A percentile compares a stretch with the other conserved stretches of the same genome.
Evolutionary conservation across 2,329 filamentous ascomycete species (phyloP).

Genomic region (Colletotrichum sp.): DNA sequence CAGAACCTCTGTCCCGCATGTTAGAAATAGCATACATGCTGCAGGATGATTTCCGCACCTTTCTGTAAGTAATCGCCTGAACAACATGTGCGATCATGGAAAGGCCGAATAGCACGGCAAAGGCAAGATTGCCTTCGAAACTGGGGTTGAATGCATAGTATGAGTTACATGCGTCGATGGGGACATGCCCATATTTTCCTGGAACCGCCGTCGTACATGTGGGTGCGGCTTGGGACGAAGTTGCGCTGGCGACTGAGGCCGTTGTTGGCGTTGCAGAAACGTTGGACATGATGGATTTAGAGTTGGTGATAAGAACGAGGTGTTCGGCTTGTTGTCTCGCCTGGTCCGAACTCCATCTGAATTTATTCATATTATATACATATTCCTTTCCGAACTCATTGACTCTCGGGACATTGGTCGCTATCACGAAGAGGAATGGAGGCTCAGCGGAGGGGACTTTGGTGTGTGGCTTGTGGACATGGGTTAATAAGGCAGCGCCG

Average conservation of each 20-base stretch:
- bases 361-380: not conserved
- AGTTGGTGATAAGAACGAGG: not conserved
- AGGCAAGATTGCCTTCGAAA: constrained; percentile 36
- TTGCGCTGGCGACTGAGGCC: not conserved
- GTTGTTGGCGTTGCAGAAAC: not conserved
- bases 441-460: not conserved
- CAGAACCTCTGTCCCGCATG: constrained; percentile 28
- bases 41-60: constrained; percentile 21
- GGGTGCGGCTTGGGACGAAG: not conserved
- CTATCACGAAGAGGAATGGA: not conserved
- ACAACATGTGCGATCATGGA: constrained; percentile 29
- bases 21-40: rapidly evolving
- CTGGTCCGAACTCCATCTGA: constrained; percentile 3
- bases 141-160: constrained; percentile 36
- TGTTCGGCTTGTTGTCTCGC: not conserved
- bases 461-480: not conserved
- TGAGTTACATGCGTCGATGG: constrained; percentile 34
- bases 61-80: constrained; percentile 34
- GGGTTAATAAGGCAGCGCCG: not conserved
- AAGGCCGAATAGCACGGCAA: constrained; percentile 34
- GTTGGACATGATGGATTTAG: not conserved
- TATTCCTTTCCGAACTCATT: not conserved
- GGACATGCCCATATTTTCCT: constrained; percentile 34
- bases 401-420: not conserved
- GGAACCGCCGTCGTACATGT: constrained; percentile 36